Percentiles rank a stretch among this genome's conserved stretches.
These are phyloP conservation scores for Colletotrichum liriopes DNA, from an alignment of 2,329 filamentous ascomycete species.

Conservation along the genomic window DNA sequence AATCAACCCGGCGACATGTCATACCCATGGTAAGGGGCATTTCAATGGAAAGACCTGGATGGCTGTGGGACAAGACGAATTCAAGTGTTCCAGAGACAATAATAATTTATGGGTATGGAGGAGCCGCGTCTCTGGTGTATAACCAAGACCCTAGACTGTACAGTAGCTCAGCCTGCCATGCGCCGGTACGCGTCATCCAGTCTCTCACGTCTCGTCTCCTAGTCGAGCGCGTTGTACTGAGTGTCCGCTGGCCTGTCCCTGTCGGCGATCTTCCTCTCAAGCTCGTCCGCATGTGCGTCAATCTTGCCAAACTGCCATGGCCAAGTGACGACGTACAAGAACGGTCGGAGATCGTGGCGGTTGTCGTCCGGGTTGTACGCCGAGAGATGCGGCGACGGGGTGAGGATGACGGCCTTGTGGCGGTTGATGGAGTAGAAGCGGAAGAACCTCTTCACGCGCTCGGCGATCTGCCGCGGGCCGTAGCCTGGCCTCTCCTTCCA, in stretches of 20 bases:
- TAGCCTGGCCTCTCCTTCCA: conserved; percentile 54
- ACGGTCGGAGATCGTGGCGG: conserved; percentile 57
- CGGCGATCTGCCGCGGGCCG: conserved; percentile 55
- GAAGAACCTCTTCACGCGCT: conserved; percentile 61
- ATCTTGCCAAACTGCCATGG: conserved; percentile 62
- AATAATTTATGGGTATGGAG: too few species aligned
- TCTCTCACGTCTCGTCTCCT: conserved; percentile 12
- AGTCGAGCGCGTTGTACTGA: background rate
- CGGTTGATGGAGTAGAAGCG: conserved; percentile 73
- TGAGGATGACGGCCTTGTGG: conserved; percentile 75
- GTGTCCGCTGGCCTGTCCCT: background rate
- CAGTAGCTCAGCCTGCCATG: background rate
- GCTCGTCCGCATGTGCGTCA: conserved; percentile 51
- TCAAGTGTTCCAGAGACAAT: too few species aligned
- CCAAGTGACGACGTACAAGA: conserved; percentile 52
- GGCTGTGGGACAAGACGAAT: too few species aligned
- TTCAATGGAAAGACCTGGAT: too few species aligned
- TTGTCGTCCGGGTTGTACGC: conserved; percentile 59
- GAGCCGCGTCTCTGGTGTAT: too few species aligned
- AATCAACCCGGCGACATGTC: too few species aligned
- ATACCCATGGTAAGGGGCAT: too few species aligned
- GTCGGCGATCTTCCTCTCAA: conserved; percentile 50
- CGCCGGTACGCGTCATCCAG: conserved; percentile 5
- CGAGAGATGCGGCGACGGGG: conserved; percentile 67
- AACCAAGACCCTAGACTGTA: background rate